Evolutionary conservation across 192 early-diverging fungal species (phyloP).

Genomic region (Linnemannia hyalina): DNA sequence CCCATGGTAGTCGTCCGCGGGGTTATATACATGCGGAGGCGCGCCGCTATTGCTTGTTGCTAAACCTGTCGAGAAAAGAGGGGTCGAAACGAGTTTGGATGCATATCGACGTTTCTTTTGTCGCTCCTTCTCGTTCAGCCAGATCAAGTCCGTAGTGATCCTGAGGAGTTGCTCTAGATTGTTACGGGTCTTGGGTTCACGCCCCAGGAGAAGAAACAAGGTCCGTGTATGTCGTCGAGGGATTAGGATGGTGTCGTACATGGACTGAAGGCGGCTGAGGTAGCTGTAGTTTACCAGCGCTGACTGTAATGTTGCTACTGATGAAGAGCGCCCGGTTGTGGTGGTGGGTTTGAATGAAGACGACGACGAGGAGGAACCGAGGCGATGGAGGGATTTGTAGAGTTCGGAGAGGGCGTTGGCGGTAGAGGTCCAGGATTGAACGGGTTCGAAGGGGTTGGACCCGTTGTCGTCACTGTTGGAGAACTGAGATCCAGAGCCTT

Average conservation of each 20-base stretch:
- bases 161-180: slow-evolving; percentile 35
- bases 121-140: slow-evolving; percentile 41
- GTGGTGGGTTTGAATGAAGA: not conserved
- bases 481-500: not conserved
- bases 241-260: slow-evolving; percentile 25
- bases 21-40: not conserved
- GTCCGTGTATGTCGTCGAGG: slow-evolving; percentile 28
- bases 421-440: slow-evolving; percentile 33
- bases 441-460: not conserved
- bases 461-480: not conserved
- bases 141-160: slow-evolving; percentile 43
- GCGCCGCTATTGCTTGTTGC: not conserved
- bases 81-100: not conserved
- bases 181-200: slow-evolving; percentile 22
- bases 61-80: not conserved
- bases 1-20: slow-evolving; percentile 24
- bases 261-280: slow-evolving; percentile 24
- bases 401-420: slow-evolving; percentile 25
- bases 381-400: slow-evolving; percentile 13
- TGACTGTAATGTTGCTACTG: not conserved
- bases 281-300: slow-evolving; percentile 21
- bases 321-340: not conserved
- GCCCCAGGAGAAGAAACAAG: slow-evolving; percentile 33
- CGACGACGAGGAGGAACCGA: not conserved
- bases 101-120: not conserved